Percentiles rank a stretch among this genome's conserved stretches.
Conservation (phyloP, 352 stramenopile genomes). For the Phytophthora pisi region DNA sequence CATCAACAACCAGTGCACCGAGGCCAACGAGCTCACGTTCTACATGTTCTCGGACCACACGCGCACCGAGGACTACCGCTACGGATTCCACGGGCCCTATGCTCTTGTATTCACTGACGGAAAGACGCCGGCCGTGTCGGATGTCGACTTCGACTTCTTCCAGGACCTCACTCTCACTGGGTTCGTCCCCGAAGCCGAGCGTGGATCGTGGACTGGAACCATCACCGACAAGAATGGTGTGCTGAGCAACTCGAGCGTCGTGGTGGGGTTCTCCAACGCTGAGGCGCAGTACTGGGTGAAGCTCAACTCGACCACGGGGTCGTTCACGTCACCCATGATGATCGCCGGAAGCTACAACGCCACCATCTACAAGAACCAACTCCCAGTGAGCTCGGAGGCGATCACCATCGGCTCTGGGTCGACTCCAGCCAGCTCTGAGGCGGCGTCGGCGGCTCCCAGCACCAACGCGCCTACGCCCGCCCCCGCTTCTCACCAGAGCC, state of each 20-base stretch:
- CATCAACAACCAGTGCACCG: slow-evolving; percentile 66
- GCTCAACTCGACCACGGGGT: slow-evolving; percentile 18
- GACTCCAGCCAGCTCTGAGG: slow-evolving; percentile 1
- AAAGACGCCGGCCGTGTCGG: slow-evolving; percentile 19
- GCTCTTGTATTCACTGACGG: slow-evolving; percentile 54
- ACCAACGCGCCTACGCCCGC: not conserved
- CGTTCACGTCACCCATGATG: slow-evolving; percentile 54
- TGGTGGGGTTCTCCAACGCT: slow-evolving; percentile 50
- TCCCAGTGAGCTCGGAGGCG: slow-evolving; percentile 42
- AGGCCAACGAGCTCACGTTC: slow-evolving; percentile 57
- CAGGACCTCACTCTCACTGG: slow-evolving; percentile 46
- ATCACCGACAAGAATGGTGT: slow-evolving; percentile 42
- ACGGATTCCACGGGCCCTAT: slow-evolving; percentile 61
- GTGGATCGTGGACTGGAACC: slow-evolving; percentile 38
- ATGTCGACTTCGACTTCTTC: slow-evolving; percentile 57
- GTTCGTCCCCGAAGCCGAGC: slow-evolving; percentile 41
- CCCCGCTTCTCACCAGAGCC: not conserved
- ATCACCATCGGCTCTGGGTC: slow-evolving; percentile 35
- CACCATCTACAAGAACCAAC: slow-evolving; percentile 62
- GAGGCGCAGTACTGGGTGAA: slow-evolving; percentile 59
- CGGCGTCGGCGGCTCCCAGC: not conserved
- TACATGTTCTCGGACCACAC: slow-evolving; percentile 74
- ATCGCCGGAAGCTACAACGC: slow-evolving; percentile 53
- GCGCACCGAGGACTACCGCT: slow-evolving; percentile 55
- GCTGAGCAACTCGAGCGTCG: slow-evolving; percentile 31